Base-by-base conservation (phyloP, 2,329 filamentous ascomycete genomes). In the Curvularia hawaiiensis region DNA sequence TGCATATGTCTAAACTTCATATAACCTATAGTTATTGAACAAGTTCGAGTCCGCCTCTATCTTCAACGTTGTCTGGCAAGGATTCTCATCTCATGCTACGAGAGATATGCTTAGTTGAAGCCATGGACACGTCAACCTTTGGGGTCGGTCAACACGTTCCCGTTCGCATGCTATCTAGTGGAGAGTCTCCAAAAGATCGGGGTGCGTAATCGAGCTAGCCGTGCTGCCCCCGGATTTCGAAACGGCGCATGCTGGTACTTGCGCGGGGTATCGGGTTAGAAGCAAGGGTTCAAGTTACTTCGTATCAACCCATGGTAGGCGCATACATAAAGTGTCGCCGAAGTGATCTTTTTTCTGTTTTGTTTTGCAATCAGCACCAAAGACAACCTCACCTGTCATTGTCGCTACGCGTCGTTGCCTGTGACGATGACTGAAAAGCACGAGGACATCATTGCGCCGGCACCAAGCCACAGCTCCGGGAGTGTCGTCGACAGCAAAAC, bases 341-440 rank as follows among this genome's bases (percentile, higher is more conserved):
- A 38, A 38, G 35, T n/a, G 18, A 9, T 38, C 35, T 18, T 38
- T 35, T 7, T 38, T 35, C 33, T 38, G 16, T 16, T 38, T 38
- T 18, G 30, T 38, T 38, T 18, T 38, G 7, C 16, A 38, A 16
- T 16, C 16, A 7, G 35, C n/a, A n/a, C 7, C 16, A 38, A 18
- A 38, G 35, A 8, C 16, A 38, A 38, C 20, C 8, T 3, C 39
- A 16, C 9, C 12, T 26, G 12, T 24, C 6, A 8, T 43, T 43
- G 22, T 43, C 7, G 4, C 16, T 43, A 9, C 20, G 40, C 24
- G 14, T 14, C 18, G 22, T 24, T 24, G 12, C 18, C 18, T 11
- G 14, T 11, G 14, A 72, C 69, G 66, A 65, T 65, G 47, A 52
- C 60, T 22, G 71, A 74, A 38, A 74, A 74, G 50, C 56, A 61